phyloP scores from a whole-genome alignment of 2,329 filamentous ascomycete species.

The Sphaerulina musiva region DNA sequence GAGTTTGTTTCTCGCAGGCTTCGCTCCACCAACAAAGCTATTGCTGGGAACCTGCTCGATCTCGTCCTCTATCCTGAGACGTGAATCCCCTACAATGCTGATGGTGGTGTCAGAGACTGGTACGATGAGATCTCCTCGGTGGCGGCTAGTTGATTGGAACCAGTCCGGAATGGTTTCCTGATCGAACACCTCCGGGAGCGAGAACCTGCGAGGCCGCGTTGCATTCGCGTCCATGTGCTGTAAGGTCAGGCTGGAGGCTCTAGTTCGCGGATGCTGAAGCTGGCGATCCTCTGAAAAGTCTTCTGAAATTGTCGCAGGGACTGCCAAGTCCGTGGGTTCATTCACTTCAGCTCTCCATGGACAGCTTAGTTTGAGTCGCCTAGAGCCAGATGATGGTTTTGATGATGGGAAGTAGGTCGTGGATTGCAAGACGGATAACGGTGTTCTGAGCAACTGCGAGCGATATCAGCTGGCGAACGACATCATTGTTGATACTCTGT shows the following conservation, averaged over 20 bases:
- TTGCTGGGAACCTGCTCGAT: conserved; percentile 10
- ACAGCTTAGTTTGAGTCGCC: conserved; percentile 9
- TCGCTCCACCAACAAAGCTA: background rate
- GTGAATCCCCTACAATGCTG: background rate
- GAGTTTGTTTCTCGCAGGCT: conserved; percentile 12
- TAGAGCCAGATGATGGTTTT: conserved; percentile 9
- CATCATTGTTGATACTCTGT: background rate
- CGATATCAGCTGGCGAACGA: background rate
- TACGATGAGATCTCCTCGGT: conserved; percentile 6
- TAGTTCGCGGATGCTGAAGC: background rate
- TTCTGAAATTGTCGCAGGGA: conserved; percentile 14
- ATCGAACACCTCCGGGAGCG: conserved; percentile 7
- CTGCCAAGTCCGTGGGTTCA: conserved; percentile 7
- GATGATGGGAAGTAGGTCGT: conserved; percentile 7
- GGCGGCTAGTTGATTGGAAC: conserved; percentile 10
- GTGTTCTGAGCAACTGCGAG: conserved; percentile 12
- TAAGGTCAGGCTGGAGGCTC: conserved; percentile 5
- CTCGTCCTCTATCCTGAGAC: conserved; percentile 9
- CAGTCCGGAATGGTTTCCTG: conserved; percentile 3
- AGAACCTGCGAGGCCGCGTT: conserved; percentile 1
- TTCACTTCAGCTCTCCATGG: conserved; percentile 8
- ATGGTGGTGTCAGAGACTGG: conserved; percentile 2
- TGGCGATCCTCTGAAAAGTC: conserved; percentile 3
- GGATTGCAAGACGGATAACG: conserved; percentile 10
- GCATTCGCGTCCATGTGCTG: background rate